Percentiles rank a stretch among this genome's conserved stretches.
These are phyloP conservation scores for Paraurostyla sp. DNA, from an alignment of 73 alveolate species.

Conservation along the genomic window DNA sequence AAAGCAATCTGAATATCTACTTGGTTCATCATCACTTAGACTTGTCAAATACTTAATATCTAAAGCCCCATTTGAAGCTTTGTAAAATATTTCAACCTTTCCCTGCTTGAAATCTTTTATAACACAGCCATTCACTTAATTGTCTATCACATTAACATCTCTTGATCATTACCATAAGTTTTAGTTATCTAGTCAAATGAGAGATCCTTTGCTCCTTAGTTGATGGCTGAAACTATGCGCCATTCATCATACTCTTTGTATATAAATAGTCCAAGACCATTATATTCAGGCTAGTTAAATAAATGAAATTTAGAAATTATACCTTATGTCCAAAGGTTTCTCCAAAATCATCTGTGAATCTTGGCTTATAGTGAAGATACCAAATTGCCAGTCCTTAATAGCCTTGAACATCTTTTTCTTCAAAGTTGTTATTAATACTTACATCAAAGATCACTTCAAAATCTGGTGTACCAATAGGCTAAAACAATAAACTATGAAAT, in stretches of 20 bases:
- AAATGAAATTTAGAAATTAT: neutral
- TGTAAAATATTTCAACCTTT: neutral
- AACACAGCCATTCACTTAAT: neutral
- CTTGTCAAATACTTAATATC: neutral
- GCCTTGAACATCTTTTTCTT: neutral
- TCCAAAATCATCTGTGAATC: constrained; percentile 50
- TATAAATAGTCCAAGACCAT: constrained; percentile 41
- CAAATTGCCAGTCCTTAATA: constrained; percentile 30
- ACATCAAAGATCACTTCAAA: neutral
- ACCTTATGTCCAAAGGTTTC: neutral
- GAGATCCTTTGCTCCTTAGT: neutral
- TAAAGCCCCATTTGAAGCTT: neutral
- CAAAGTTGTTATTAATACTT: neutral
- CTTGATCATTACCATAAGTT: neutral
- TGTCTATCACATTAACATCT: neutral
- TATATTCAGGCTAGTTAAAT: neutral
- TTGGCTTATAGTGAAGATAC: constrained; percentile 55
- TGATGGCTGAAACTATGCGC: neutral
- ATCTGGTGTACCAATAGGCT: constrained; percentile 1
- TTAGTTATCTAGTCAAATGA: neutral
- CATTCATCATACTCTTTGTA: constrained; percentile 36
- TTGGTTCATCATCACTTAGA: neutral
- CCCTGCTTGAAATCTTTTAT: neutral
- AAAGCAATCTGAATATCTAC: neutral
- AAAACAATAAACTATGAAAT: neutral